Conservation (phyloP, 805 yeast genomes). For the Clavispora santaluciae region DNA sequence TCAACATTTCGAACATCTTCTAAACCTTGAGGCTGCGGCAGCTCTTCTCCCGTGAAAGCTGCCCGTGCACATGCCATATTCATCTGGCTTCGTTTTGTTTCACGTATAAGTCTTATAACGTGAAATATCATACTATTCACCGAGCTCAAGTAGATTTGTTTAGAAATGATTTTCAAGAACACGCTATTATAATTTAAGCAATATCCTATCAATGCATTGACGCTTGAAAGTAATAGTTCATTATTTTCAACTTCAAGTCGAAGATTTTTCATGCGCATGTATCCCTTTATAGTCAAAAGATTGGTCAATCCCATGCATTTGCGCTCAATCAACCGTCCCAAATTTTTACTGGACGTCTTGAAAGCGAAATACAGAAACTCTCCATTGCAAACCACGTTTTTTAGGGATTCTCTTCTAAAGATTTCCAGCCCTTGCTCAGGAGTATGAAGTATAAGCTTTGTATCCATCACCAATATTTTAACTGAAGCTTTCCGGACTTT, state of each 20-base stretch:
- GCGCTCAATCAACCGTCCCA: conserved; percentile 9
- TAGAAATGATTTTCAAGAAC: conserved; percentile 21
- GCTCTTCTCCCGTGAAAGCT: not conserved
- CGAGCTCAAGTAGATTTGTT: conserved; percentile 26
- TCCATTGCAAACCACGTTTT: conserved; percentile 23
- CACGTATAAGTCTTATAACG: conserved; percentile 28
- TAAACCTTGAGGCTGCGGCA: no score
- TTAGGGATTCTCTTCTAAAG: conserved; percentile 20
- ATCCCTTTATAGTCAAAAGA: conserved; percentile 15
- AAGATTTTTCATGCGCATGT: conserved; percentile 28
- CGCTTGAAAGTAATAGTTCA: conserved; percentile 20
- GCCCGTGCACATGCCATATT: conserved; percentile 23
- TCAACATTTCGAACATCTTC: conserved; percentile 13
- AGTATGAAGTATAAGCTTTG: conserved; percentile 24
- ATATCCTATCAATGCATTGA: conserved; percentile 23
- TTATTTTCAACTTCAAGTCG: conserved; percentile 30
- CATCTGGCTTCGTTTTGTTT: conserved; percentile 21
- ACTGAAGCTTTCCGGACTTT: conserved; percentile 17
- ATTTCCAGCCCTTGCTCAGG: conserved; percentile 16
- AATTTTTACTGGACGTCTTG: conserved; percentile 24
- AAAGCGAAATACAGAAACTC: conserved; percentile 21
- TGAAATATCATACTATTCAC: conserved; percentile 35
- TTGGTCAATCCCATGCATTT: not conserved
- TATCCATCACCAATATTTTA: conserved; percentile 28
- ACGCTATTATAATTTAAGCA: conserved; percentile 19